Conservation (phyloP, 139 green algal genomes). For the Astrephomene gubernaculifera region DNA sequence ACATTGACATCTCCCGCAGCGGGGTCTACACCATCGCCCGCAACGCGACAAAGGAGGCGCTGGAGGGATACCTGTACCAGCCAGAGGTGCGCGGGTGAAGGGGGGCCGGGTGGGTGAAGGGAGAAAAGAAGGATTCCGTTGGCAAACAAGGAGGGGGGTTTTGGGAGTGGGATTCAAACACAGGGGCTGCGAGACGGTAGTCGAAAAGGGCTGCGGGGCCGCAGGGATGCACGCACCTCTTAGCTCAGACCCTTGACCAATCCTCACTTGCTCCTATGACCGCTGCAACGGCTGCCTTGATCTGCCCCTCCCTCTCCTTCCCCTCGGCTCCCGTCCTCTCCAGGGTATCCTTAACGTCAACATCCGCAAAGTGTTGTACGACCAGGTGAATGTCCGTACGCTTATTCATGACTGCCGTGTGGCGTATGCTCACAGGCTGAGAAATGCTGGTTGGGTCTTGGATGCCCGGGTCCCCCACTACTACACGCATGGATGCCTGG, state of each 20-base stretch:
- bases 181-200: background rate
- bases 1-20: constrained; percentile 33
- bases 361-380: constrained; percentile 47
- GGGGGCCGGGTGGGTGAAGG: background rate
- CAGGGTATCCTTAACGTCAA: constrained; percentile 31
- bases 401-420: background rate
- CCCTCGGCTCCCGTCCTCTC: background rate
- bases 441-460: no score
- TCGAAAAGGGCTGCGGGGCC: background rate
- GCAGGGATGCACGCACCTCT: background rate
- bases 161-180: background rate
- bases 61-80: constrained; percentile 49
- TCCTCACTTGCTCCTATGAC: background rate
- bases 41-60: constrained; percentile 55
- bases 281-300: background rate
- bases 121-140: background rate
- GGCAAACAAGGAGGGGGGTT: no score
- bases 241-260: background rate
- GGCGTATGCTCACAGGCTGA: background rate
- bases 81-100: constrained; percentile 25
- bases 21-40: constrained; percentile 54
- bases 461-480: background rate
- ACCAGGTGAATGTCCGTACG: constrained; percentile 37
- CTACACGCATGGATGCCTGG: background rate
- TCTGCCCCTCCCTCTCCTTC: background rate